Evolutionary conservation across 176 grass and related monocot genomes (phyloP).

Genomic region (Pharus latifolius): DNA sequence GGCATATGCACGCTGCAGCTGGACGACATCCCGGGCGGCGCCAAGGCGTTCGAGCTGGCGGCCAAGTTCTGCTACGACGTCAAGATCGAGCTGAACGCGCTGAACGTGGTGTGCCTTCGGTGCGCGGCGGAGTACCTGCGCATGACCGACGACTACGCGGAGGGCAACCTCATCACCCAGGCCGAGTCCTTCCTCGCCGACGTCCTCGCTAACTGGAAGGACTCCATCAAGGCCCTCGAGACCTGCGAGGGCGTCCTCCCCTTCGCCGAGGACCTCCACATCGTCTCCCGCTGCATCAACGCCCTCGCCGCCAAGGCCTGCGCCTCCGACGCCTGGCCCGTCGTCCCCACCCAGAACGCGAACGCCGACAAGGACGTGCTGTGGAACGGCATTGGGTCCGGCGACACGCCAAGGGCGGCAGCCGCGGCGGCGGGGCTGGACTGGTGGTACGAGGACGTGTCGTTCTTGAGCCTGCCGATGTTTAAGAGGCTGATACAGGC

Average conservation of each 20-base stretch:
- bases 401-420: slow-evolving; percentile 1
- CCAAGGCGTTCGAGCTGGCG: slow-evolving; percentile 74
- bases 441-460: slow-evolving; percentile 84
- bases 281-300: slow-evolving; percentile 71
- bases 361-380: slow-evolving; percentile 22
- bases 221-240: slow-evolving; percentile 69
- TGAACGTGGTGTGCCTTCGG: slow-evolving; percentile 58
- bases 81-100: slow-evolving; percentile 67
- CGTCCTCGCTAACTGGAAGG: slow-evolving; percentile 65
- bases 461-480: slow-evolving; percentile 57
- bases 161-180: slow-evolving; percentile 70
- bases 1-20: slow-evolving; percentile 60
- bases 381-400: slow-evolving; percentile 52
- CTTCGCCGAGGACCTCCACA: slow-evolving; percentile 47
- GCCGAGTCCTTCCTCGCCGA: slow-evolving; percentile 61
- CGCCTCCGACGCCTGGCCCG: slow-evolving; percentile 3
- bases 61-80: slow-evolving; percentile 84
- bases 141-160: slow-evolving; percentile 79
- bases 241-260: slow-evolving; percentile 62
- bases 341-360: background rate
- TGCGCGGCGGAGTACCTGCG: slow-evolving; percentile 70
- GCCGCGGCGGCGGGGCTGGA: slow-evolving; percentile 8
- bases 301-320: slow-evolving; percentile 57
- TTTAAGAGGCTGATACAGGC: slow-evolving; percentile 78
- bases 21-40: slow-evolving; percentile 71